A percentile compares a stretch with the other conserved stretches of the same genome.
Conservation (phyloP, 2,329 filamentous ascomycete genomes). For the Cryphonectria carpinicola region DNA sequence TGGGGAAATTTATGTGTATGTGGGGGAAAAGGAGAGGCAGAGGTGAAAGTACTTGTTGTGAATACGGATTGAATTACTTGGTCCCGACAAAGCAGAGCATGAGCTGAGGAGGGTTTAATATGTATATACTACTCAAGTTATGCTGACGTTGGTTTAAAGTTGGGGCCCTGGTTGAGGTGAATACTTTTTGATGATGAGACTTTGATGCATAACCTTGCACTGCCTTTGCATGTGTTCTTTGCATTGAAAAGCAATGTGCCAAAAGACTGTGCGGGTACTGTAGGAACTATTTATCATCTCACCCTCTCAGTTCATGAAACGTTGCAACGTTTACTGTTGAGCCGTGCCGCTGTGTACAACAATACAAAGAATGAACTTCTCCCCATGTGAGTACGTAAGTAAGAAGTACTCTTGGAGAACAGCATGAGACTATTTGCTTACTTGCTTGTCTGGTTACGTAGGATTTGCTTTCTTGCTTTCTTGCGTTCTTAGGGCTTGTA, state of each 20-base stretch:
- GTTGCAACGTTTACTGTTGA: conserved; percentile 17
- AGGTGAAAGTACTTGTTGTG: background rate
- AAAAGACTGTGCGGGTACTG: conserved; percentile 6
- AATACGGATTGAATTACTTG: background rate
- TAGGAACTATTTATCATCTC: background rate
- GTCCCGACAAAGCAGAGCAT: background rate
- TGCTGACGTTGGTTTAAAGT: conserved; percentile 23
- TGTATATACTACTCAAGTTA: background rate
- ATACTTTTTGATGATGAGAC: background rate
- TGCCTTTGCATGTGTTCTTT: background rate
- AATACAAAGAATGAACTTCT: background rate
- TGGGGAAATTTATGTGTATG: background rate
- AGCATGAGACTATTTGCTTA: background rate
- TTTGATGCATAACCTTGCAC: background rate
- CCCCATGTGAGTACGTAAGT: background rate
- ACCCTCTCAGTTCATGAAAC: conserved; percentile 18
- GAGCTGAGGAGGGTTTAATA: background rate
- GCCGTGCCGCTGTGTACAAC: background rate
- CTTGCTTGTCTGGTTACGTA: background rate
- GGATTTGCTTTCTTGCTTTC: background rate
- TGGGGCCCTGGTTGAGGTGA: background rate
- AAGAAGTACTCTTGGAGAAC: background rate
- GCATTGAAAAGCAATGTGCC: background rate
- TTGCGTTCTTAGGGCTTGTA: background rate
- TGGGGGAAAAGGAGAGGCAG: background rate